phyloP scores from a whole-genome alignment of 139 green algal species.

The Chlorella sorokiniana region DNA sequence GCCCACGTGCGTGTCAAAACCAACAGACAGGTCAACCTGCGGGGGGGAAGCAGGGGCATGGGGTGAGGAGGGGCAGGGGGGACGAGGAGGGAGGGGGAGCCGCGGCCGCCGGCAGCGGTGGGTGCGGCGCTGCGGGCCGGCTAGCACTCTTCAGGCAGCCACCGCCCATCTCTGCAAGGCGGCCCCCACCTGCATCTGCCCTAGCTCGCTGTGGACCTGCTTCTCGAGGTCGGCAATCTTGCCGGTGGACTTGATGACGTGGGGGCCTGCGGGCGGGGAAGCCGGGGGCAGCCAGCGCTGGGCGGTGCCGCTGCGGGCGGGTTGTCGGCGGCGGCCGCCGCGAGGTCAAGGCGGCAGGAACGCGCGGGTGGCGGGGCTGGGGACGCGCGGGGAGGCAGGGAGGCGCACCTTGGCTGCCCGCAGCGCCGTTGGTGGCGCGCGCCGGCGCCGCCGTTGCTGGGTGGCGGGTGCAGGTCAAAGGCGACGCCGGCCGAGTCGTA shows the following conservation, averaged over 20 bases:
- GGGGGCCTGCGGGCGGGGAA: neutral
- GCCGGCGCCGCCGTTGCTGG: neutral
- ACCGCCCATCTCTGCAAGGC: neutral
- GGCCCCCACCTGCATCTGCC: neutral
- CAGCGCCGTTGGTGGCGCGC: neutral
- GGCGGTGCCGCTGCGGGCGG: neutral
- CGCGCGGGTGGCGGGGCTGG: too few species aligned
- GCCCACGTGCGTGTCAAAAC: constrained; percentile 74
- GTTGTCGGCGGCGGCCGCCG: neutral
- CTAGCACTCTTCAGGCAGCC: too few species aligned
- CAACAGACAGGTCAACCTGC: too few species aligned
- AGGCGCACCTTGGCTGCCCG: neutral
- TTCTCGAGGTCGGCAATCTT: constrained; percentile 90
- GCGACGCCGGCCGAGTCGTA: constrained; percentile 95
- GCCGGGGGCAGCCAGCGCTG: neutral
- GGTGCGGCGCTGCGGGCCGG: too few species aligned
- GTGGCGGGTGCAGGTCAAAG: constrained; percentile 62
- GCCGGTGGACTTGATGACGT: constrained; percentile 85
- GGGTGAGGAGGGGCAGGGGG: too few species aligned
- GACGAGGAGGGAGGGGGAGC: too few species aligned
- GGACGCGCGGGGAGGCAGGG: neutral
- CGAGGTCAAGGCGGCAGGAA: too few species aligned
- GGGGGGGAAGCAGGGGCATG: too few species aligned
- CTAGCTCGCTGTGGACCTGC: constrained; percentile 49
- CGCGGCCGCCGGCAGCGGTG: too few species aligned